Evolutionary conservation across 2,329 filamentous ascomycete species (phyloP).

Genomic region (Exutisphaerella laricina): DNA sequence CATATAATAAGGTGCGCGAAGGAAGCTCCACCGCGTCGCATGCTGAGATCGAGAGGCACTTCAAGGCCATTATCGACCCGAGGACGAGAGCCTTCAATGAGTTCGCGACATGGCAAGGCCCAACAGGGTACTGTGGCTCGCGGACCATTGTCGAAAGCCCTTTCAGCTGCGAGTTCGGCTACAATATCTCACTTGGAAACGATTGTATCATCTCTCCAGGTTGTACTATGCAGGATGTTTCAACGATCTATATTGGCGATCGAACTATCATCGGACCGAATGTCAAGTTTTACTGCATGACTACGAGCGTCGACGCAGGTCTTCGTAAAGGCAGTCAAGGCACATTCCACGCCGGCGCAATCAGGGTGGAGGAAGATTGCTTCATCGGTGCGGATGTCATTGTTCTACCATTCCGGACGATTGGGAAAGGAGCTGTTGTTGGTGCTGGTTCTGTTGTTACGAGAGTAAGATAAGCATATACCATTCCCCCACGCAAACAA

Average conservation of each 20-base stretch:
- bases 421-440: slow-evolving; percentile 50
- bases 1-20: slow-evolving; percentile 62
- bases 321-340: slow-evolving; percentile 68
- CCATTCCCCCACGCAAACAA: neutral
- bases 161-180: slow-evolving; percentile 91
- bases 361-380: slow-evolving; percentile 70
- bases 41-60: slow-evolving; percentile 62
- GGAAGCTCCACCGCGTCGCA: slow-evolving; percentile 50
- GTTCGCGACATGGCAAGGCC: slow-evolving; percentile 14
- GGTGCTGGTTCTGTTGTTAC: slow-evolving; percentile 52
- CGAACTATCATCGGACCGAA: slow-evolving; percentile 67
- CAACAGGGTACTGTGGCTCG: slow-evolving; percentile 60
- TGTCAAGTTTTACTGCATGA: slow-evolving; percentile 77
- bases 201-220: slow-evolving; percentile 77
- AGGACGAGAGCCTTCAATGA: slow-evolving; percentile 37
- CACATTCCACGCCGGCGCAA: slow-evolving; percentile 61
- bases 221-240: slow-evolving; percentile 83
- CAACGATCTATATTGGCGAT: slow-evolving; percentile 73
- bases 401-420: slow-evolving; percentile 53
- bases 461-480: slow-evolving; percentile 43
- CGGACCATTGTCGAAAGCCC: slow-evolving; percentile 77
- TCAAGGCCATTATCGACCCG: slow-evolving; percentile 66
- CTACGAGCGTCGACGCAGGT: slow-evolving; percentile 66
- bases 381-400: slow-evolving; percentile 59
- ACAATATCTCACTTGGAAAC: slow-evolving; percentile 84